A percentile compares a stretch with the other conserved stretches of the same genome.
phyloP scores from a whole-genome alignment of 2,329 filamentous ascomycete genomes.

The Colletotrichum sp. region DNA sequence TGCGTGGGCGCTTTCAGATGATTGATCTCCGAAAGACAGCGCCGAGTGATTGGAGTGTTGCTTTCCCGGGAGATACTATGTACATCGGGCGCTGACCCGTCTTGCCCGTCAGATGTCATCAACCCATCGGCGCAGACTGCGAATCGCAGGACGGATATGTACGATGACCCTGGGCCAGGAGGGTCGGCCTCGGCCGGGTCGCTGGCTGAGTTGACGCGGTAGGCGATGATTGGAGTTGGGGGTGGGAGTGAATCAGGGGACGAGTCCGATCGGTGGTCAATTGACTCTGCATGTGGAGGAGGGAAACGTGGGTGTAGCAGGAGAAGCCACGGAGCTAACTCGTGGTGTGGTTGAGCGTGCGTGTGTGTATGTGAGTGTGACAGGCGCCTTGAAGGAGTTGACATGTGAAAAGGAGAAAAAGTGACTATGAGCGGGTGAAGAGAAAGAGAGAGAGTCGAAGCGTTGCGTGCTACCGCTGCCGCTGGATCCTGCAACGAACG shows the following conservation, averaged over 20 bases:
- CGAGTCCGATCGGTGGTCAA: neutral
- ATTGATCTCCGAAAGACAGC: neutral
- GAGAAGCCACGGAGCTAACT: neutral
- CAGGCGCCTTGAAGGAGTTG: neutral
- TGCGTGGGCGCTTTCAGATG: neutral
- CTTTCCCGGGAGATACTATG: neutral
- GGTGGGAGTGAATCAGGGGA: constrained; percentile 3
- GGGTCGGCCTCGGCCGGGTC: neutral
- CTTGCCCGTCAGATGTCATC: neutral
- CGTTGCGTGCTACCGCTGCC: neutral
- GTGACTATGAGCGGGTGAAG: neutral
- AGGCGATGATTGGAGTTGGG: constrained; percentile 7
- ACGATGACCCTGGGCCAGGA: neutral
- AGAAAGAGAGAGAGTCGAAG: neutral
- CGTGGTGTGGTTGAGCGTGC: neutral
- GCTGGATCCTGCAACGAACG: neutral
- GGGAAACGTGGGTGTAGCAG: constrained; percentile 5
- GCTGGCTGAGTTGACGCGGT: constrained; percentile 8
- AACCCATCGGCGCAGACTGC: neutral
- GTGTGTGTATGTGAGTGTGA: neutral
- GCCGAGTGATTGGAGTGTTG: neutral
- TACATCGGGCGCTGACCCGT: neutral
- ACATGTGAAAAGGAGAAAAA: constrained; percentile 15
- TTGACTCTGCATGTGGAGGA: constrained; percentile 7
- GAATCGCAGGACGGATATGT: constrained; percentile 7